A percentile compares a stretch with the other conserved stretches of the same genome.
phyloP scores from a whole-genome alignment of 176 grass and related monocot genomes.

The Chloris gayana region DNA sequence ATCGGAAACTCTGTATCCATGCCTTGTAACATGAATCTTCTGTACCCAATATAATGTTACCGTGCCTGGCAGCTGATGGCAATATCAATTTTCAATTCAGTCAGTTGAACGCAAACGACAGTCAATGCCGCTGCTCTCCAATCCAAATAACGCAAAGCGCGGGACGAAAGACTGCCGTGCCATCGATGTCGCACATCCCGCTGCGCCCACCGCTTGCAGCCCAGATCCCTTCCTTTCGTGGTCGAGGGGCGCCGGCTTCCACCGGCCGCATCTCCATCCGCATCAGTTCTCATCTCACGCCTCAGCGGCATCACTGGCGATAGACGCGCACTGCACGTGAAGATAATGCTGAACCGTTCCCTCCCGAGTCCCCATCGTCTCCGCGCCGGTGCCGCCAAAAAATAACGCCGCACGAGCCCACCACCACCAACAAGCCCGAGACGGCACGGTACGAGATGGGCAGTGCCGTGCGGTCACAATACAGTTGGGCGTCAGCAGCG shows the following conservation, averaged over 20 bases:
- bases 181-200: no score
- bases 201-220: no score
- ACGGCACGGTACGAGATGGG: conserved; percentile 16
- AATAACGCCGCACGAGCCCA: no score
- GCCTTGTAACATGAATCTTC: neutral
- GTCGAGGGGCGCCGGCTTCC: neutral
- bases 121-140: no score
- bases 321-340: conserved; percentile 4
- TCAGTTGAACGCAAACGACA: no score
- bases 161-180: no score
- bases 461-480: conserved; percentile 23
- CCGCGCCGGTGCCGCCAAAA: neutral
- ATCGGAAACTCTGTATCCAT: neutral
- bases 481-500: conserved; percentile 3
- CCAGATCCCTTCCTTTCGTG: no score
- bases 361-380: neutral
- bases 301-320: neutral
- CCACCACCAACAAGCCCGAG: conserved; percentile 21
- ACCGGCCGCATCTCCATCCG: neutral
- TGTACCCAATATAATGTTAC: neutral
- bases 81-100: no score
- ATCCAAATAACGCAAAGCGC: no score
- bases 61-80: no score
- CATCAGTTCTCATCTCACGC: neutral
- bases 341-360: neutral